Evolutionary conservation across 768 basidiomycete genomes (phyloP).

Genomic region (Naganishia onofrii): DNA sequence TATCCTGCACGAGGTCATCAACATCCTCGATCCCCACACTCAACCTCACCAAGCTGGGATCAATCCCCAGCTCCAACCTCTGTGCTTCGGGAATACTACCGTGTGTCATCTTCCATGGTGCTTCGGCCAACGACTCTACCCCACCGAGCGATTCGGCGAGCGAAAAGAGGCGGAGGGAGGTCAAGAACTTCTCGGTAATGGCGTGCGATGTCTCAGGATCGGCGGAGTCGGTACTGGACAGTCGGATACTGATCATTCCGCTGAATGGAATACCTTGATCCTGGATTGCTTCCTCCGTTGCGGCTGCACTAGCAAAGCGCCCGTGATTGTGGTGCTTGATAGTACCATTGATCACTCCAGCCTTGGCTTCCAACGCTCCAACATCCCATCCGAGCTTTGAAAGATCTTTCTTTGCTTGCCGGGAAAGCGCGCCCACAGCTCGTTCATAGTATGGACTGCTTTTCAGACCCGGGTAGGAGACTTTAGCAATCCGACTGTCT

Average conservation of each 20-base stretch:
- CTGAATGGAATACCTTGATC: conserved; percentile 74
- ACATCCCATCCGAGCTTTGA: conserved; percentile 52
- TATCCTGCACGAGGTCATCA: conserved; percentile 73
- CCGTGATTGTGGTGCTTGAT: conserved; percentile 45
- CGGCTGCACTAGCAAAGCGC: conserved; percentile 32
- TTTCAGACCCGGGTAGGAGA: conserved; percentile 80
- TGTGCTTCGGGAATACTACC: conserved; percentile 53
- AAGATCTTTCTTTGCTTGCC: conserved; percentile 69
- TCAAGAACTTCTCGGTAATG: conserved; percentile 66
- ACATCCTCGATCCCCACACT: conserved; percentile 85
- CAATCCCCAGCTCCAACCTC: conserved; percentile 42
- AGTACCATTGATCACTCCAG: conserved; percentile 13
- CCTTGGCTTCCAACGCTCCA: conserved; percentile 7
- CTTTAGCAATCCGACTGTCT: conserved; percentile 65
- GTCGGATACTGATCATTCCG: conserved; percentile 79
- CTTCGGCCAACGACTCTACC: conserved; percentile 84
- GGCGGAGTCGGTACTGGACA: conserved; percentile 51
- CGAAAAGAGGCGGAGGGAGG: conserved; percentile 65
- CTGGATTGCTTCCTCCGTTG: conserved; percentile 1
- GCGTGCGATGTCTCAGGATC: conserved; percentile 42
- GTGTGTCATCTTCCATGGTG: conserved; percentile 87
- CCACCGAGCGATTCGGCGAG: conserved; percentile 88
- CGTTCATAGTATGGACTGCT: conserved; percentile 65
- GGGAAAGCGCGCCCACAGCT: conserved; percentile 62
- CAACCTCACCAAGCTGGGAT: conserved; percentile 62